Base-by-base conservation (phyloP, 2,329 filamentous ascomycete species). In the Incumbomyces lentus region DNA sequence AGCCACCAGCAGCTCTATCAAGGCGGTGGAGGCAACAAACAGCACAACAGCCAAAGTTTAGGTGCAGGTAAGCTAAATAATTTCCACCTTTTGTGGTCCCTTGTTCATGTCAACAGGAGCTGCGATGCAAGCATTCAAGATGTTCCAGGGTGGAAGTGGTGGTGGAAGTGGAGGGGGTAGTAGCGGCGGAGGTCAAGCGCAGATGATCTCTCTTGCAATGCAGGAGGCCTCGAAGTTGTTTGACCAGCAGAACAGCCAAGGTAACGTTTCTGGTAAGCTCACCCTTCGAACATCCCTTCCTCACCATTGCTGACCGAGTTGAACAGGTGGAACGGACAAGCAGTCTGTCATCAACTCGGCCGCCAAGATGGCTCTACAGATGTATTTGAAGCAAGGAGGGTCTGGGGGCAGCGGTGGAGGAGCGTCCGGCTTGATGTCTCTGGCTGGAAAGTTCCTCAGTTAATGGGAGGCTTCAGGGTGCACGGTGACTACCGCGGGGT, bases 181-280 rank as follows among this genome's bases (percentile, higher is more conserved):
- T 33, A 63, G 66, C 7, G 67, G 66, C 40, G 70, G 73, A 59
- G 78, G 79, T 55, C 82, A 94, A 73, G 86, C 82, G 62, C 77
- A 82, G 51, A 86, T 95, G 60, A 76, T 95, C 52, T 85, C 83
- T 3, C 71, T 94, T 62, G 89, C 89, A 36, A 89, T 95, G 86
- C 79, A 76, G 7, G 84, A 95, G 70, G 89, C 87, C 30, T 82
- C 81, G 59, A 88, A 89, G 73, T 70, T 89, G 51, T 82, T 79
- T 62, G 76, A 81, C 56, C 63, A 80, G 65, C 77, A 81, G 65
- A 65, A 65, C 49, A 61, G 64, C 11, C 64, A 70, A 58, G 79
- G 77, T 16, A 76, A 75, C 54, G 72, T 72, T 50, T 70, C 75
- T 56, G 59, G 42, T 38, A 31, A 45, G 42, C 38, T 17, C 26